A percentile compares a stretch with the other conserved stretches of the same genome.
Conservation (phyloP, 139 green algal species). For the Auxenochlorella protothecoides region DNA sequence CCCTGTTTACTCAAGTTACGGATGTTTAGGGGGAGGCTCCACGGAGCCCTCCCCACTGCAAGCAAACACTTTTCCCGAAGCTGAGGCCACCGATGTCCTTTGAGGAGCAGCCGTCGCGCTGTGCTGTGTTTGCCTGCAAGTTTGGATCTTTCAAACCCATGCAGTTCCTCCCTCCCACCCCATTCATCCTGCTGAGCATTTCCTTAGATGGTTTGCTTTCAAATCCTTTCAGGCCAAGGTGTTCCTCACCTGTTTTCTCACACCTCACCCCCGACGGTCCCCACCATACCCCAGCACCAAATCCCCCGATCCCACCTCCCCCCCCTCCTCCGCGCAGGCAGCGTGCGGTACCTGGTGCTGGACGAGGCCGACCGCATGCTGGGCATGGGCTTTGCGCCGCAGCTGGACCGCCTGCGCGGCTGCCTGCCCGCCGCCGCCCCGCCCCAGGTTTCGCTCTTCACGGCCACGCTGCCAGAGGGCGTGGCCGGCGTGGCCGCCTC, state of each 20-base stretch:
- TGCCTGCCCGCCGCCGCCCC: constrained; percentile 22
- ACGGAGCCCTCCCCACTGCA: background rate
- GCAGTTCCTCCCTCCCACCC: background rate
- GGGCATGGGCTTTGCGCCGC: constrained; percentile 56
- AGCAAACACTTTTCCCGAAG: constrained; percentile 22
- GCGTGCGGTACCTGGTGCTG: constrained; percentile 47
- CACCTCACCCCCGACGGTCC: no score
- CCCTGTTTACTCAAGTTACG: no score
- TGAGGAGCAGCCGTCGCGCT: no score
- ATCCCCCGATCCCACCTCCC: background rate
- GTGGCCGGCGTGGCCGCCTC: constrained; percentile 32
- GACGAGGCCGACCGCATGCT: constrained; percentile 91
- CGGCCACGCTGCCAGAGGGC: constrained; percentile 61
- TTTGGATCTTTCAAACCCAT: background rate
- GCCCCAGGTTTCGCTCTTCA: constrained; percentile 67
- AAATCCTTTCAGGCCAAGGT: no score
- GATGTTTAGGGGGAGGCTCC: no score
- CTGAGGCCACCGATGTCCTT: constrained; percentile 2
- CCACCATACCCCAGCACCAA: background rate
- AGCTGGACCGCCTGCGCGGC: constrained; percentile 50
- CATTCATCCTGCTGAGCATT: no score
- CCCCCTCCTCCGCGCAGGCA: constrained; percentile 3
- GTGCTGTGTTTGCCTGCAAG: no score
- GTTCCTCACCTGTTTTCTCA: no score
- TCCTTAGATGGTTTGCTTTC: no score